Conservation (phyloP, 2,329 filamentous ascomycete genomes). For the Neocucurbitaria cava region DNA sequence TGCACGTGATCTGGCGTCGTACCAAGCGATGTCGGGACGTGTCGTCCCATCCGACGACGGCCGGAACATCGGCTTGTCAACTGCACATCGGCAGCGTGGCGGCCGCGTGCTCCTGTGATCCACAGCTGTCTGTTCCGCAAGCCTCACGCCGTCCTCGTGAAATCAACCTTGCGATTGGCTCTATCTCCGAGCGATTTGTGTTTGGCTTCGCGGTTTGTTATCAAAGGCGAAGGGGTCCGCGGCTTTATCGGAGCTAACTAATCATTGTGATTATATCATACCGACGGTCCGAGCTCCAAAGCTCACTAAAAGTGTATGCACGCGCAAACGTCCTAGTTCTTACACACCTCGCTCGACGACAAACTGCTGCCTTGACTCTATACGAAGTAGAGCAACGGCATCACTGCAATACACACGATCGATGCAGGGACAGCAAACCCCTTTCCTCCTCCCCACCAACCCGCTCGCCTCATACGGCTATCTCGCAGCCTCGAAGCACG, state of each 20-base stretch:
- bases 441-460: conserved; percentile 40
- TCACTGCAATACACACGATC: conserved; percentile 27
- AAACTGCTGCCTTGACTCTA: conserved; percentile 27
- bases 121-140: background rate
- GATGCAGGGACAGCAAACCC: conserved; percentile 49
- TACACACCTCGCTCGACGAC: conserved; percentile 19
- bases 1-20: background rate
- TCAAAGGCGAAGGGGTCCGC: background rate
- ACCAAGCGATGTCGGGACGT: background rate
- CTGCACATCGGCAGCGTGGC: too few relatives aligned
- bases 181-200: background rate
- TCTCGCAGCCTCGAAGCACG: conserved; percentile 55
- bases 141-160: background rate
- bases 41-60: background rate
- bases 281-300: conserved; percentile 12
- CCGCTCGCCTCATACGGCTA: conserved; percentile 56
- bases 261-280: conserved; percentile 19
- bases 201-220: background rate
- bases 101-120: too few relatives aligned
- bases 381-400: conserved; percentile 35
- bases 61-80: background rate
- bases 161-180: background rate
- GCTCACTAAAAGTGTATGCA: conserved; percentile 11
- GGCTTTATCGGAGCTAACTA: conserved; percentile 13
- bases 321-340: background rate